Evolutionary conservation across 306 rosid genomes (phyloP).

Genomic region (Parietaria judaica): DNA sequence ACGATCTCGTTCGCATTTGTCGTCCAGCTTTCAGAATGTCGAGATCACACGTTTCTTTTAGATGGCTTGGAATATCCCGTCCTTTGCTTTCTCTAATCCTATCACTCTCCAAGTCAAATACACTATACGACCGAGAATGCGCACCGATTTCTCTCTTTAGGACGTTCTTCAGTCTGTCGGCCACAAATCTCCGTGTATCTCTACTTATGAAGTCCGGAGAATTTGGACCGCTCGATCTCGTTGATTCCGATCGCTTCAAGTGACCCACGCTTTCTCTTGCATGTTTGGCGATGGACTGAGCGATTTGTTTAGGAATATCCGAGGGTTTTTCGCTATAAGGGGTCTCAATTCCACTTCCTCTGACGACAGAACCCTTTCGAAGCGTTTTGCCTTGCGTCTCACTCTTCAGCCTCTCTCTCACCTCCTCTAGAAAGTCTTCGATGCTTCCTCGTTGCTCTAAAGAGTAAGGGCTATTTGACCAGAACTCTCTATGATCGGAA

Average conservation of each 20-base stretch:
- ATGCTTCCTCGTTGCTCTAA: constrained; percentile 58
- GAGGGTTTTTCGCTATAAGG: constrained; percentile 67
- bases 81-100: constrained; percentile 27
- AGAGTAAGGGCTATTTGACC: constrained; percentile 49
- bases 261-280: constrained; percentile 62
- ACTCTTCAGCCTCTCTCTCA: constrained; percentile 67
- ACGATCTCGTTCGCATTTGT: constrained; percentile 64
- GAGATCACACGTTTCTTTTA: constrained; percentile 26
- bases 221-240: constrained; percentile 53
- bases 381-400: constrained; percentile 67
- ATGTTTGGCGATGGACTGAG: constrained; percentile 63
- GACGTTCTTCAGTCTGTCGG: constrained; percentile 57
- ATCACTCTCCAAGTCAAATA: constrained; percentile 40
- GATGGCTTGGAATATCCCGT: constrained; percentile 24
- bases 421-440: constrained; percentile 92
- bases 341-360: constrained; percentile 82
- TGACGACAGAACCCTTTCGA: constrained; percentile 45
- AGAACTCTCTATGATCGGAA: constrained; percentile 46
- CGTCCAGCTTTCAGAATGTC: constrained; percentile 42
- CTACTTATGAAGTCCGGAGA: constrained; percentile 57
- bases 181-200: constrained; percentile 60
- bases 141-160: constrained; percentile 38
- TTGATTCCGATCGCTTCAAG: constrained; percentile 58
- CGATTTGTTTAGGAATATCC: constrained; percentile 55
- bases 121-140: constrained; percentile 35